Conservation (phyloP, 2,329 filamentous ascomycete genomes). For the Verticillium nubilum region DNA sequence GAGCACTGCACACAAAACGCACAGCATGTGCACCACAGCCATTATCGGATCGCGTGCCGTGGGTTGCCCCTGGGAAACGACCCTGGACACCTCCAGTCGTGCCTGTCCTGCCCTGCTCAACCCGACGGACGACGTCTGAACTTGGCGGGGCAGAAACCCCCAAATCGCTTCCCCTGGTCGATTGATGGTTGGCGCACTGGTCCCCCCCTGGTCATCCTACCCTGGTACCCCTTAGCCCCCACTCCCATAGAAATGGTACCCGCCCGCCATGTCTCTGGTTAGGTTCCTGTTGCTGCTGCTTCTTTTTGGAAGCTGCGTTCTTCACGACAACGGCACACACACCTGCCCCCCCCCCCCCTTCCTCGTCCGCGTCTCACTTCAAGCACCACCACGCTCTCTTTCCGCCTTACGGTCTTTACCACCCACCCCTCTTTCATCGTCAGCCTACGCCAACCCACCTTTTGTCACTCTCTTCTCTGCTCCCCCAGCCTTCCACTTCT, state of each 20-base stretch:
- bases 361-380: neutral
- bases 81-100: neutral
- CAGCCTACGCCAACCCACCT: neutral
- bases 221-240: neutral
- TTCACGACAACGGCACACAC: neutral
- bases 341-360: neutral
- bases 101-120: neutral
- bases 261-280: constrained; percentile 1
- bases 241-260: neutral
- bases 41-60: neutral
- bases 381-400: neutral
- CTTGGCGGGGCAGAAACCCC: neutral
- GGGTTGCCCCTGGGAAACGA: neutral
- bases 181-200: neutral
- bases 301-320: constrained; percentile 2
- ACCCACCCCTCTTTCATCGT: neutral
- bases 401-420: neutral
- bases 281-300: no score
- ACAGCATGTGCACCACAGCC: neutral
- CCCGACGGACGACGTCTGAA: neutral
- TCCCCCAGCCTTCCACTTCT: neutral
- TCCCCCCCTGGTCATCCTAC: neutral
- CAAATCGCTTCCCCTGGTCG: neutral
- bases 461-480: neutral
- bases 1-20: neutral